Evolutionary conservation across 2,329 filamentous ascomycete genomes (phyloP).

Genomic region (Rugonectria rugulosa): DNA sequence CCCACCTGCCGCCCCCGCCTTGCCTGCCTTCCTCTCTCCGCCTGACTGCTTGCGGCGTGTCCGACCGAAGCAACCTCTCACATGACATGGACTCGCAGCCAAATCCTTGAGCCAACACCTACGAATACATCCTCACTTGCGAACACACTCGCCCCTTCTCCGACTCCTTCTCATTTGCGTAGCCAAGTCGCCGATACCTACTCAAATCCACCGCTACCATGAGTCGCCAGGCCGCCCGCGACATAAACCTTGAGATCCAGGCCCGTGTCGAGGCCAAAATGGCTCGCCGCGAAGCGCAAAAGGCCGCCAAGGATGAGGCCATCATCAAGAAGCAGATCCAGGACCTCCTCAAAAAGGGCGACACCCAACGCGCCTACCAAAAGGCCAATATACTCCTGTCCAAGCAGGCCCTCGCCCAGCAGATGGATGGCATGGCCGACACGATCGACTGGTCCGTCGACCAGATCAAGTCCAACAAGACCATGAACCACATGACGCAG

Average conservation of each 20-base stretch:
- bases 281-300: conserved; percentile 66
- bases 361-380: conserved; percentile 69
- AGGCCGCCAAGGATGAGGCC: conserved; percentile 67
- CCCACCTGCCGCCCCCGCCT: conserved; percentile 17
- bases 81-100: conserved; percentile 29
- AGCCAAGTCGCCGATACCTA: too few relatives aligned
- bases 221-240: conserved; percentile 65
- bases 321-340: conserved; percentile 70
- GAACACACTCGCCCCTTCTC: neutral
- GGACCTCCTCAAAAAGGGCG: conserved; percentile 68
- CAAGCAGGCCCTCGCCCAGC: conserved; percentile 67
- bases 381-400: conserved; percentile 69
- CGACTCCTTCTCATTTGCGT: neutral
- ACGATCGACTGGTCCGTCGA: conserved; percentile 67
- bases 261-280: conserved; percentile 70
- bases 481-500: conserved; percentile 70
- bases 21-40: neutral
- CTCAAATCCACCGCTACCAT: conserved; percentile 46
- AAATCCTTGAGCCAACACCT: conserved; percentile 1
- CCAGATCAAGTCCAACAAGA: conserved; percentile 70
- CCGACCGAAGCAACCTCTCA: conserved; percentile 25
- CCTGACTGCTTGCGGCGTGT: conserved; percentile 7
- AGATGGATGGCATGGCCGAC: conserved; percentile 71
- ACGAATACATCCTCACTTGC: neutral
- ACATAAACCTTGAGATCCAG: conserved; percentile 70